Evolutionary conservation across 495 filamentous ascomycete species (phyloP).

Genomic region (Penicillium tannophilum): DNA sequence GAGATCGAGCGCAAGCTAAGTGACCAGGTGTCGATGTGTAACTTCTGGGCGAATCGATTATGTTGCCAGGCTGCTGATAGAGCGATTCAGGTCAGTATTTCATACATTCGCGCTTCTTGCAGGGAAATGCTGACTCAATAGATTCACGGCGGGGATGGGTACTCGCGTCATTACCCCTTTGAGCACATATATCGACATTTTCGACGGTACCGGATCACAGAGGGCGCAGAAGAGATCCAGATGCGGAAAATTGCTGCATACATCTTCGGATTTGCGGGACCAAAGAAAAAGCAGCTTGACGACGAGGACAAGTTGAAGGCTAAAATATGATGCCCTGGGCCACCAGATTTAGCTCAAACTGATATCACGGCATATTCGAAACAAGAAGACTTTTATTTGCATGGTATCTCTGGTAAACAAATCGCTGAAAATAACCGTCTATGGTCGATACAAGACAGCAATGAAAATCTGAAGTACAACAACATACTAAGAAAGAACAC

Average conservation of each 20-base stretch:
- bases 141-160: constrained; percentile 56
- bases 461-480: not conserved
- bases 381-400: constrained; percentile 23
- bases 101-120: too few relatives aligned
- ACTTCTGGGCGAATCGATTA: constrained; percentile 63
- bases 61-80: constrained; percentile 60
- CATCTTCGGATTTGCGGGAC: constrained; percentile 45
- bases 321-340: not conserved
- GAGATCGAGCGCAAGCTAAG: constrained; percentile 54
- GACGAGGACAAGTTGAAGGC: constrained; percentile 13
- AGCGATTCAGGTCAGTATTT: constrained; percentile 51
- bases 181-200: constrained; percentile 57
- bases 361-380: not conserved
- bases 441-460: constrained; percentile 13
- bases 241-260: constrained; percentile 44
- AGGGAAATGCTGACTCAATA: constrained; percentile 10
- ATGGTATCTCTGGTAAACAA: constrained; percentile 28
- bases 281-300: constrained; percentile 22
- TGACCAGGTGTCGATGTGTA: constrained; percentile 63
- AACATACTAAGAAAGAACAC: not conserved
- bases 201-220: constrained; percentile 52
- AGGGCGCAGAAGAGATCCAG: constrained; percentile 31
- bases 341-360: not conserved
- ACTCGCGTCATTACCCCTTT: constrained; percentile 50
- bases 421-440: constrained; percentile 17